Evolutionary conservation across 2,329 filamentous ascomycete genomes (phyloP), one percentile per base, ranked within the genome.

Genomic region (Apiospora malaysiana): DNA sequence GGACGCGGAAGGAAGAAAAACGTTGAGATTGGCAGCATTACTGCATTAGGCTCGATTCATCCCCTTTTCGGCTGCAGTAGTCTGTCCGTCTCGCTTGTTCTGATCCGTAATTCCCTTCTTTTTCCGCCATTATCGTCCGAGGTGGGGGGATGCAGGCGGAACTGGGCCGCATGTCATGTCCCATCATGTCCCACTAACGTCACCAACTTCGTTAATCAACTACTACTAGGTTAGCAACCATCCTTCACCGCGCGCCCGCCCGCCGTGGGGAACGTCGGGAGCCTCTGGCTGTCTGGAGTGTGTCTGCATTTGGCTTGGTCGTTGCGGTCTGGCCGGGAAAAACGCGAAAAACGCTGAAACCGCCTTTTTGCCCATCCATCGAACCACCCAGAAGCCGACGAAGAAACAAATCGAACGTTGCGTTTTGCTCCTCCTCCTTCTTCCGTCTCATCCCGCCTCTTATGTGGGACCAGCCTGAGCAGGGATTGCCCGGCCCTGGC

Each of bases 401-500:
- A 25, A n/a, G 47, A 16, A 27, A 51, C 51, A 56, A 18, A 63
- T 63, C 56, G 27, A 63, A 63, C 32, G 27, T 21, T 18, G 40
- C 8, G 18, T 56, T 56, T 56, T 25, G 25, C 27, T 32, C 25
- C 16, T 32, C 27, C 23, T 7, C 18, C 56, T 16, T 18, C 12
- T 45, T 45, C 14, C 42, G 32, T 32, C 42, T 45, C 42, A 14
- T 45, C 42, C 42, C 42, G 42, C 42, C 42, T 45, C 42, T n/a
- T 18, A n/a, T 7, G 45, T 47, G 45, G 45, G 8, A 16, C 18
- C 12, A n/a, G 14, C 27, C 18, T n/a, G 8, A 23, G 27, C 56
- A 63, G 56, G 56, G 56, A 63, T 63, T 63, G 32, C 56, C 56
- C 56, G 56, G 56, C 56, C n/a, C 21, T 40, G 16, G 9, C 51